Base-by-base conservation (phyloP, 2,329 filamentous ascomycete genomes). In the Alternaria sp. region DNA sequence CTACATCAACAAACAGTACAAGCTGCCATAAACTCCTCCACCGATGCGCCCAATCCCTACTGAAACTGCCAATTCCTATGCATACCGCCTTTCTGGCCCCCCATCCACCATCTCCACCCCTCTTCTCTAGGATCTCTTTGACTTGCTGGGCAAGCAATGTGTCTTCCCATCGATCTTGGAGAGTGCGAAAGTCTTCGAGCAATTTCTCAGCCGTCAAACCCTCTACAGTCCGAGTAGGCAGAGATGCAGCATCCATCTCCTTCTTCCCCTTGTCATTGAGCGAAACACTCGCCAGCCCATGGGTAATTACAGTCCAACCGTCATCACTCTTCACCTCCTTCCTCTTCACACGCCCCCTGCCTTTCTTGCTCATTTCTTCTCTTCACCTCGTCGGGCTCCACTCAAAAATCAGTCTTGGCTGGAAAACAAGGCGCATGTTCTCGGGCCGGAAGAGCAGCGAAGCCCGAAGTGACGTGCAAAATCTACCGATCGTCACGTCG, bases 241-340 rank as follows among this genome's bases (percentile, higher is more conserved):
- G 58, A 4, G 65, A 55, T 17, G 51, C 54, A 26, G 37, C 49
- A 28, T 11, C 21, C 21, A 46, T 23, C 17, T 51, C 23, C 31
- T 54, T 45, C 56, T 57, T 29, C 17, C 36, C 36, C 6, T 44
- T 24, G 11, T 33, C 53, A 4, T 33, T 17, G 29, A 64, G 17
- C 2, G 58, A 61, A 9, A 68, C 23, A 1, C 58, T 64, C 11
- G 61, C 54, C 1, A 69, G 21, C 0, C 67, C 62, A 54, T 75
- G 73, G 14, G 74, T 74, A n/a, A 78, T 67, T 0, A 78, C 67
- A 2, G 72, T 78, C 76, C 76, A 78, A 3, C 75, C 76, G 63
- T 78, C 75, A 0, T 66, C 67, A 13, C 66, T 60, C 13, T 66
- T 60, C 5, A 77, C 61, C 50, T 73, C 58, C 42, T 66, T 68